These are phyloP conservation scores for Aeminium ludgeri DNA, from an alignment of 495 filamentous ascomycete genomes.

Conservation along the genomic window DNA sequence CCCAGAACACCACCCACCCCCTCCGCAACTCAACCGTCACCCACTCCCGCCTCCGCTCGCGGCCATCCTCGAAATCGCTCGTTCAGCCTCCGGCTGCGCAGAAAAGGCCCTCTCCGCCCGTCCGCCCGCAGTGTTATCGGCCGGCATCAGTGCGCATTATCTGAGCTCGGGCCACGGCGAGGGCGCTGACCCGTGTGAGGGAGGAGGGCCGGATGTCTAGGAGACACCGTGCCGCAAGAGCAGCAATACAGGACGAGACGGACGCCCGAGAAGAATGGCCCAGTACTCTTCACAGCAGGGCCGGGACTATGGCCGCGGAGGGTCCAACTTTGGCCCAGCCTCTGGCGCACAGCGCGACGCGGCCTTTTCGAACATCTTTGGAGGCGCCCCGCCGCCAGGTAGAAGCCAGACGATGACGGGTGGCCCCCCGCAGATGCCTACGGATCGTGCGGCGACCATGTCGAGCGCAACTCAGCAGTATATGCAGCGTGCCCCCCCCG, in stretches of 20 bases:
- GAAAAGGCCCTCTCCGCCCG: neutral
- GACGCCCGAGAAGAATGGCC: slow-evolving; percentile 41
- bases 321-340: slow-evolving; percentile 46
- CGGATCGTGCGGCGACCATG: slow-evolving; percentile 81
- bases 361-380: slow-evolving; percentile 93
- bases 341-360: slow-evolving; percentile 73
- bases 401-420: slow-evolving; percentile 81
- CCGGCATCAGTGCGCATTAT: neutral
- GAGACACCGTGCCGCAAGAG: slow-evolving; percentile 2
- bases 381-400: slow-evolving; percentile 61
- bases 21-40: no score
- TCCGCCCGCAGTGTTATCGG: neutral
- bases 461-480: slow-evolving; percentile 43
- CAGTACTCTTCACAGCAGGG: slow-evolving; percentile 63
- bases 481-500: slow-evolving; percentile 42
- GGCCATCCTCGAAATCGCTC: no score
- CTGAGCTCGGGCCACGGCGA: neutral
- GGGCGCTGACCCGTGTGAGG: neutral
- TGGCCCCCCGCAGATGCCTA: slow-evolving; percentile 38
- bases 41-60: no score
- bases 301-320: slow-evolving; percentile 43
- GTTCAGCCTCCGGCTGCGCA: no score
- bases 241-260: neutral
- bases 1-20: no score
- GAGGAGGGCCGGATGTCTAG: slow-evolving; percentile 4